Evolutionary conservation across 306 rosid species (phyloP).

Genomic region (Oxytropis ochrocephala): DNA sequence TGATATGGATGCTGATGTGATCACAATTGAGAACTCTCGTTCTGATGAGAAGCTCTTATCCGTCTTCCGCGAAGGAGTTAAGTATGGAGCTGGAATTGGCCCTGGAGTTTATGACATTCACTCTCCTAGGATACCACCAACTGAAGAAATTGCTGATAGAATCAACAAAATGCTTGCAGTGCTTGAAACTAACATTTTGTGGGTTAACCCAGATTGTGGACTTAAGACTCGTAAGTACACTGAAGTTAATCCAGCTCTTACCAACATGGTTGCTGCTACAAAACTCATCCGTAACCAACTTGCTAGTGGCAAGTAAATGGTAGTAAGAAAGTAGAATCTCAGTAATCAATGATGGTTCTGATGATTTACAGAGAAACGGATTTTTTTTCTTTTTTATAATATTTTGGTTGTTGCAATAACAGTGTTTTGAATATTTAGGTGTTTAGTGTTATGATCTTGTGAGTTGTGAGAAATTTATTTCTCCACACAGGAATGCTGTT

Average conservation of each 20-base stretch:
- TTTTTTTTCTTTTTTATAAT: background rate
- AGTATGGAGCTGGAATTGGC: constrained; percentile 87
- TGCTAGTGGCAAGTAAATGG: constrained; percentile 52
- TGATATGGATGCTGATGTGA: constrained; percentile 90
- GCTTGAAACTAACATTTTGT: constrained; percentile 71
- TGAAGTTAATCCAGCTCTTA: constrained; percentile 79
- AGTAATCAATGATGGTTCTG: background rate
- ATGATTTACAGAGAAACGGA: background rate
- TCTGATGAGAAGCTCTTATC: constrained; percentile 84
- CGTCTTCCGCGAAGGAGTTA: constrained; percentile 86
- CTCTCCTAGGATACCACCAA: constrained; percentile 81
- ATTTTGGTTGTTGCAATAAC: constrained; percentile 36
- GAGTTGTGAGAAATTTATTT: constrained; percentile 2
- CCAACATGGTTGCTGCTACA: constrained; percentile 70
- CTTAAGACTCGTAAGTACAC: constrained; percentile 79
- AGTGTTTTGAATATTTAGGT: constrained; percentile 35
- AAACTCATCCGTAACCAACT: constrained; percentile 67
- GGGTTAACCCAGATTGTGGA: constrained; percentile 89
- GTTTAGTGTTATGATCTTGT: constrained; percentile 7
- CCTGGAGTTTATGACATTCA: constrained; percentile 90
- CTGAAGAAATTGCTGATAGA: constrained; percentile 81
- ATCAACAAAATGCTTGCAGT: constrained; percentile 87
- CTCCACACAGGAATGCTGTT: background rate
- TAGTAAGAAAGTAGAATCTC: constrained; percentile 11
- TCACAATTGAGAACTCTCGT: constrained; percentile 92